Base-by-base conservation (phyloP, 169 alveolate species). In the Cryptosporidium felis region DNA sequence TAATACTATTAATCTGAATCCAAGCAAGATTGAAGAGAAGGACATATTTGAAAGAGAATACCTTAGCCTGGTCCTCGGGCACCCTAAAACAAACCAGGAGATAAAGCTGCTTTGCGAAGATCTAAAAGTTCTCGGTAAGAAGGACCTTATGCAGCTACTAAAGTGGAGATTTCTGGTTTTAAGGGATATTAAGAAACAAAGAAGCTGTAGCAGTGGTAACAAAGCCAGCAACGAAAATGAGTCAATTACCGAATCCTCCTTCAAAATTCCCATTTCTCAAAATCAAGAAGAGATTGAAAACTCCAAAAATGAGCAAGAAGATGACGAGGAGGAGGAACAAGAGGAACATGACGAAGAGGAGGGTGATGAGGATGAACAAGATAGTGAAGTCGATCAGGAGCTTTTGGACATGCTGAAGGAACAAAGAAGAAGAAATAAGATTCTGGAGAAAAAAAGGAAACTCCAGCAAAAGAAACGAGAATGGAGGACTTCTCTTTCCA, bases 121-220 rank as follows among this genome's bases (percentile, higher is more conserved):
- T 38, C 41, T 89, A 36, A 89, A 89, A 41, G 97, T 95, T 32
- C 91, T 95, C 26, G 98, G 98, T 3, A 94, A 94, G 23, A 66
- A 93, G 1, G 98, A 95, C 38, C 82, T 95, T 14, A 89, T 89
- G 62, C 90, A 82, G 26, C 67, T 95, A 21, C 88, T 95, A 40
- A 95, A 95, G 81, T 95, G 98, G 98, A 81, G 98, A 26, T 81
- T 90, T 40, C 90, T 89, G 58, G 65, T 94, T 26, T 46, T 66
- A 62, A 89, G 62, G 45, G 45, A 53, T 36, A 32, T 88, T 8
- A 61, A 62, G 18, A 5, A 53, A 12, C 12, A 14, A 66, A 38
- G 47, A 45, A 38, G 38, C 28, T 34, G 46, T 45, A 36, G 62
- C 12, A 9, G 47, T 80, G 23, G 80, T 53, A 34, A 60, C 59